These are phyloP conservation scores for Epicoccum sorghinum DNA, from an alignment of 2,329 filamentous ascomycete species.

Conservation along the genomic window DNA sequence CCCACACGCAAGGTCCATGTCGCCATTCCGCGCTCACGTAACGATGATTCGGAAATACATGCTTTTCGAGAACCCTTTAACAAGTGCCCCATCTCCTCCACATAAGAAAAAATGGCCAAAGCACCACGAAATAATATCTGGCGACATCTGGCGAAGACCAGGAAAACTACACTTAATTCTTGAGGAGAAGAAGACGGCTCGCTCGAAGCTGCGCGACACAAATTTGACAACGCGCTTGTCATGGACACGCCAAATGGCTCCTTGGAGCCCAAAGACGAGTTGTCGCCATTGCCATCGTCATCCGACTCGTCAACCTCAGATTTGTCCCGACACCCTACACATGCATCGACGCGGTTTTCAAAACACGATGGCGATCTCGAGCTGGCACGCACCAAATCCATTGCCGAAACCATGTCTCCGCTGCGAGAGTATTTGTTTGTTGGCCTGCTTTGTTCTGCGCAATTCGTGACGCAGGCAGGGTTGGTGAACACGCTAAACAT, in stretches of 20 bases:
- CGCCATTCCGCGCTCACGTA: slow-evolving; percentile 4
- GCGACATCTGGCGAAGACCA: background rate
- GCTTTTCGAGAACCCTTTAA: background rate
- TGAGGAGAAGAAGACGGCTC: background rate
- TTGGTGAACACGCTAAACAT: slow-evolving; percentile 47
- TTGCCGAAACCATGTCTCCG: slow-evolving; percentile 29
- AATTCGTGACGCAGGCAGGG: slow-evolving; percentile 51
- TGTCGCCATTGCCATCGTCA: slow-evolving; percentile 4
- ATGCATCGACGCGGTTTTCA: background rate
- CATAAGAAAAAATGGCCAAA: slow-evolving; percentile 6
- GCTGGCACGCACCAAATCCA: slow-evolving; percentile 27
- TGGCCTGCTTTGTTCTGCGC: slow-evolving; percentile 32
- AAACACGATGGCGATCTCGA: slow-evolving; percentile 17
- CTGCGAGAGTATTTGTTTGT: slow-evolving; percentile 36
- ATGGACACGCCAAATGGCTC: slow-evolving; percentile 4
- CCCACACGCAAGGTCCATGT: slow-evolving; percentile 9
- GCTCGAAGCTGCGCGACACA: background rate
- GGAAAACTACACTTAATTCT: background rate
- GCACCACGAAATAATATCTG: background rate
- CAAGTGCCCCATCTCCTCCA: slow-evolving; percentile 14
- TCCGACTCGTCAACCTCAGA: background rate
- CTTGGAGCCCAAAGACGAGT: slow-evolving; percentile 1
- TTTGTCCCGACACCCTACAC: slow-evolving; percentile 4
- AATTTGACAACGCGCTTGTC: background rate
- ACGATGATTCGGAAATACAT: slow-evolving; percentile 3